These are phyloP conservation scores for Cryphonectria nitschkei DNA, from an alignment of 2,329 filamentous ascomycete species.

Conservation along the genomic window DNA sequence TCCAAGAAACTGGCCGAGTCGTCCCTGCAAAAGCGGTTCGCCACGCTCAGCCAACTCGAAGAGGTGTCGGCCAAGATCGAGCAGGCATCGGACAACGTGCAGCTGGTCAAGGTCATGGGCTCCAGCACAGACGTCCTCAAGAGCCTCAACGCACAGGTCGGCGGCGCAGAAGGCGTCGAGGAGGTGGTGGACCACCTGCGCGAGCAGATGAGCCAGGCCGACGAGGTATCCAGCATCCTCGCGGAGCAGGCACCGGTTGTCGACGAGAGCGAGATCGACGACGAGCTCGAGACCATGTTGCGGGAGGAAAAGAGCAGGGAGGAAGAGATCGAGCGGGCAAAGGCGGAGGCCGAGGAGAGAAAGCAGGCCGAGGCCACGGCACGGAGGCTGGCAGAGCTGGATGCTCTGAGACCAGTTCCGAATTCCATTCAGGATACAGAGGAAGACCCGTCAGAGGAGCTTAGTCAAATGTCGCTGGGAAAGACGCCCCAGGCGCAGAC, in stretches of 20 bases:
- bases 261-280: constrained; percentile 84
- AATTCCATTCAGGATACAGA: constrained; percentile 40
- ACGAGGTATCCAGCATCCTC: constrained; percentile 80
- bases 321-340: constrained; percentile 55
- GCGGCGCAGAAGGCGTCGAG: constrained; percentile 76
- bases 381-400: constrained; percentile 54
- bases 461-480: constrained; percentile 45
- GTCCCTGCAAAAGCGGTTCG: constrained; percentile 71
- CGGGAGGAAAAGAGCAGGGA: constrained; percentile 59
- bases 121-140: constrained; percentile 73
- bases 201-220: constrained; percentile 78
- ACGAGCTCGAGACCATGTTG: constrained; percentile 81
- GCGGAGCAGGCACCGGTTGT: constrained; percentile 64
- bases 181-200: constrained; percentile 74
- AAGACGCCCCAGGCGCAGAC: constrained; percentile 33
- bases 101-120: constrained; percentile 82
- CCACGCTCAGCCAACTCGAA: constrained; percentile 80
- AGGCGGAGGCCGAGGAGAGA: constrained; percentile 47
- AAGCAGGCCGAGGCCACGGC: constrained; percentile 36
- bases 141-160: constrained; percentile 74
- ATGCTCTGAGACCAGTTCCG: constrained; percentile 41
- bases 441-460: constrained; percentile 38
- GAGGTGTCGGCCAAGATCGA: constrained; percentile 82
- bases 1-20: constrained; percentile 82
- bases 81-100: constrained; percentile 81